phyloP scores from a whole-genome alignment of 352 stramenopile genomes.

The Phytophthora ohioensis region DNA sequence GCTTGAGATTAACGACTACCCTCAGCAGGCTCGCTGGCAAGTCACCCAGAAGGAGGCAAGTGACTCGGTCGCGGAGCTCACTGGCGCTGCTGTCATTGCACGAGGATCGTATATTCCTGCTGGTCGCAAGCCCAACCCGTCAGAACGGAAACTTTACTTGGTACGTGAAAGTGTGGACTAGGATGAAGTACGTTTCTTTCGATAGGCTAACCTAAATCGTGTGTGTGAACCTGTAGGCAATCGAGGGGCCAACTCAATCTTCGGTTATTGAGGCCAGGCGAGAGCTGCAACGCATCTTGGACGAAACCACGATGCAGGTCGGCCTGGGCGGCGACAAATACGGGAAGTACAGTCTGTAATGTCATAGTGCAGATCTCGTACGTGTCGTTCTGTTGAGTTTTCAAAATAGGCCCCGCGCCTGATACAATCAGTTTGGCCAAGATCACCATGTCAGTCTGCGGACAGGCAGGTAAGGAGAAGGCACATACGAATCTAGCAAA shows the following conservation, averaged over 20 bases:
- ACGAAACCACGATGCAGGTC: slow-evolving; percentile 91
- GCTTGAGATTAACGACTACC: slow-evolving; percentile 96
- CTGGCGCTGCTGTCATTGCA: slow-evolving; percentile 88
- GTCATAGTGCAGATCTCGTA: slow-evolving; percentile 21
- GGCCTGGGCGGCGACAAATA: slow-evolving; percentile 87
- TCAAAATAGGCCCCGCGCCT: slow-evolving; percentile 20
- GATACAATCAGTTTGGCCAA: slow-evolving; percentile 15
- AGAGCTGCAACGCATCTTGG: slow-evolving; percentile 89
- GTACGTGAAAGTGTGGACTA: slow-evolving; percentile 46
- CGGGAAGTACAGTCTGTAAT: slow-evolving; percentile 91
- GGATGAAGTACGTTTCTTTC: neutral
- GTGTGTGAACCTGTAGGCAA: slow-evolving; percentile 55
- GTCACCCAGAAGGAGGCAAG: slow-evolving; percentile 90
- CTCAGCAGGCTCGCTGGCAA: slow-evolving; percentile 90
- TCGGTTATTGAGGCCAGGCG: slow-evolving; percentile 80
- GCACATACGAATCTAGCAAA: slow-evolving; percentile 15
- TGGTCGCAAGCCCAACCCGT: slow-evolving; percentile 84
- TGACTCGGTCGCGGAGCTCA: slow-evolving; percentile 89
- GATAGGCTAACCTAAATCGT: slow-evolving; percentile 2
- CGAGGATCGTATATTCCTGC: slow-evolving; percentile 89
- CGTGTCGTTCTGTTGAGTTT: slow-evolving; percentile 26
- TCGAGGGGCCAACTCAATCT: slow-evolving; percentile 76
- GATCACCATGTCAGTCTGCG: neutral
- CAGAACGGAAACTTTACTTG: slow-evolving; percentile 91
- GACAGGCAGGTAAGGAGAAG: slow-evolving; percentile 27